Conservation (phyloP, 1,284 basidiomycete species). For the Farysia itapuensis region DNA sequence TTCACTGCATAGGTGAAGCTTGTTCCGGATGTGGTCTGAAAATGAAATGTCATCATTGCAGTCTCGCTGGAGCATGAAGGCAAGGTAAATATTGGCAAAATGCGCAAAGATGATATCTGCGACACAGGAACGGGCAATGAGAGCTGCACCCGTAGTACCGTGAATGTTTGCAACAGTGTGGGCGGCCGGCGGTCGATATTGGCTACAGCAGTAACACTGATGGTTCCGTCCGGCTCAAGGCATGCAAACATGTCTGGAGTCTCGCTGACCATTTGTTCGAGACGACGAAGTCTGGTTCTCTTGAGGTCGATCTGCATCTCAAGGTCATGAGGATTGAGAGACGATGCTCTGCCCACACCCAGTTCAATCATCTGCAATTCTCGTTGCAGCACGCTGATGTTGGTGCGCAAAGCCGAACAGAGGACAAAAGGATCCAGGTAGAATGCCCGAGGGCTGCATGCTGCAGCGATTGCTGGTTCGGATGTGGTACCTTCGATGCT, state of each 20-base stretch:
- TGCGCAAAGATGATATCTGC: constrained; percentile 4
- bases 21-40: constrained; percentile 6
- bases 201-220: constrained; percentile 38
- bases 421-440: constrained; percentile 32
- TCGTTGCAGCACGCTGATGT: constrained; percentile 26
- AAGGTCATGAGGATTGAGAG: constrained; percentile 4
- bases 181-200: constrained; percentile 46
- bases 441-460: constrained; percentile 1
- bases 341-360: constrained; percentile 11
- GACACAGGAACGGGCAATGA: constrained; percentile 1
- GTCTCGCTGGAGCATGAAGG: constrained; percentile 17
- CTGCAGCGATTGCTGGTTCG: neutral
- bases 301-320: constrained; percentile 34
- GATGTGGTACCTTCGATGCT: constrained; percentile 10
- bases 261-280: constrained; percentile 42
- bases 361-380: constrained; percentile 44
- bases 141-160: constrained; percentile 30
- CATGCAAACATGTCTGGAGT: constrained; percentile 45
- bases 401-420: constrained; percentile 22
- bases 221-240: constrained; percentile 12
- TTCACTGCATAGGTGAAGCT: constrained; percentile 19
- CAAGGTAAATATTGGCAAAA: constrained; percentile 8
- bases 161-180: constrained; percentile 36
- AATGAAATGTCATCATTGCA: constrained; percentile 13
- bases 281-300: constrained; percentile 23